Evolutionary conservation across 2,329 filamentous ascomycete species (phyloP).

Genomic region (Fusarium sublunatum): DNA sequence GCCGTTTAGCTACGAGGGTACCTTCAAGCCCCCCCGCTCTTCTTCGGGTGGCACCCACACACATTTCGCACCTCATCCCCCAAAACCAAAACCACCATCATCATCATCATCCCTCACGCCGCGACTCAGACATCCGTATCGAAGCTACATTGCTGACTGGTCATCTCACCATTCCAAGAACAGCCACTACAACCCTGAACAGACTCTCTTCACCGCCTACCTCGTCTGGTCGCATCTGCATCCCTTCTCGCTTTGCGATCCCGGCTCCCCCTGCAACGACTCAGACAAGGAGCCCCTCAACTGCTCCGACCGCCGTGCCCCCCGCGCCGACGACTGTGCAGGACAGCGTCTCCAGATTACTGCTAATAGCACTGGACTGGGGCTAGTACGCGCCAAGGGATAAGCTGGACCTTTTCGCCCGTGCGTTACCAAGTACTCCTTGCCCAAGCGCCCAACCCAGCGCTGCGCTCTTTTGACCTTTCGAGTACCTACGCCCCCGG

Average conservation of each 20-base stretch:
- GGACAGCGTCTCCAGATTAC: constrained; percentile 34
- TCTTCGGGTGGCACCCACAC: constrained; percentile 27
- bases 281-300: constrained; percentile 29
- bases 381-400: constrained; percentile 34
- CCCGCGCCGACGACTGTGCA: constrained; percentile 23
- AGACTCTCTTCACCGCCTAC: constrained; percentile 41
- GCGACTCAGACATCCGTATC: constrained; percentile 37
- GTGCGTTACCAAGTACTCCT: constrained; percentile 38
- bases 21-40: constrained; percentile 16
- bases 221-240: constrained; percentile 18
- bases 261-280: constrained; percentile 21
- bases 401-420: constrained; percentile 38
- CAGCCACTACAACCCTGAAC: constrained; percentile 42
- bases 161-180: constrained; percentile 46
- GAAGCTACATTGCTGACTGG: constrained; percentile 44
- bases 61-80: constrained; percentile 28
- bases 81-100: constrained; percentile 23
- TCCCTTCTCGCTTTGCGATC: constrained; percentile 17
- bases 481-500: constrained; percentile 28
- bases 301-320: constrained; percentile 27
- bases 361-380: constrained; percentile 36
- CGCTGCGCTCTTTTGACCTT: constrained; percentile 21
- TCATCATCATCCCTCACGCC: constrained; percentile 35
- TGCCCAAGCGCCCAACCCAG: constrained; percentile 33
- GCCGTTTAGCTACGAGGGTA: constrained; percentile 20